phyloP scores from a whole-genome alignment of 345 rosid genomes.

The Acer campestre region DNA sequence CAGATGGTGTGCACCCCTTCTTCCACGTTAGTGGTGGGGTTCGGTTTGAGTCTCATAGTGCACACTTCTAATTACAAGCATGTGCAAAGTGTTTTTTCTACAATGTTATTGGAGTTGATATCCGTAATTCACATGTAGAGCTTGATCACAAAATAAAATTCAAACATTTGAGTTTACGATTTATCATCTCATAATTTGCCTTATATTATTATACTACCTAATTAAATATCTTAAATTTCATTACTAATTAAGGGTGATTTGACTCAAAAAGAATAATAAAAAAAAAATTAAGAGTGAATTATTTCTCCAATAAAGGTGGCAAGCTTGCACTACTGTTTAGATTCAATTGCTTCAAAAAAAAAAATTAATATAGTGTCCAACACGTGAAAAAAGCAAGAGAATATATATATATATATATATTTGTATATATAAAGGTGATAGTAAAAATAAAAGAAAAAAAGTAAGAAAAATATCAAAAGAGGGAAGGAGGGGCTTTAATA shows the following conservation, averaged over 20 bases:
- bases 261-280: neutral
- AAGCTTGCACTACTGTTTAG: constrained; percentile 33
- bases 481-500: neutral
- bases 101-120: no score
- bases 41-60: no score
- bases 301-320: constrained; percentile 23
- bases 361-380: constrained; percentile 29
- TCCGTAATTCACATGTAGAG: no score
- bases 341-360: constrained; percentile 26
- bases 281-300: constrained; percentile 7
- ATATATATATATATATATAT: neutral
- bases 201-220: neutral
- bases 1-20: no score
- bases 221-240: neutral
- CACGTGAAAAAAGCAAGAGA: constrained; percentile 58
- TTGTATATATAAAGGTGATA: neutral
- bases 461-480: constrained; percentile 15
- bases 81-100: no score
- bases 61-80: no score
- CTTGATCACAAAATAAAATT: no score
- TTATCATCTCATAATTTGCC: no score
- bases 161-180: no score
- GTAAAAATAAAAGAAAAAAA: constrained; percentile 9
- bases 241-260: no score
- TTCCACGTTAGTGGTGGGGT: no score